Conservation (phyloP, 2,329 filamentous ascomycete genomes). For the Fusarium sororula region DNA sequence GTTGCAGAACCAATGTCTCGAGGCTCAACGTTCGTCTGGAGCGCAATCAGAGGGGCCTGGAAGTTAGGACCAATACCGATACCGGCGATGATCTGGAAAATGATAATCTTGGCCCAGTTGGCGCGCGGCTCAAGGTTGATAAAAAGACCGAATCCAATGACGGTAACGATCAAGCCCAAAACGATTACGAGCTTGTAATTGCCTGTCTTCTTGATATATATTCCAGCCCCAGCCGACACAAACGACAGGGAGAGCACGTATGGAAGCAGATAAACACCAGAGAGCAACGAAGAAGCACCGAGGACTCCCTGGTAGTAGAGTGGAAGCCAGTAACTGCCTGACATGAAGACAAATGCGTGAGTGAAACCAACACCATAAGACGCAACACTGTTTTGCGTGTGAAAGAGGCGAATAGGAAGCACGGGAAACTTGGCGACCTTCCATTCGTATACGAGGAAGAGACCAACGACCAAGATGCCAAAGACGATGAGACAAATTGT, state of each 20-base stretch:
- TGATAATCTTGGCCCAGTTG: slow-evolving; percentile 64
- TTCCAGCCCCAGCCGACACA: slow-evolving; percentile 64
- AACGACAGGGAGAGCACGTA: slow-evolving; percentile 74
- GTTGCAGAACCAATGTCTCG: slow-evolving; percentile 75
- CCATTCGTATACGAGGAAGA: slow-evolving; percentile 80
- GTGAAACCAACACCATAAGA: slow-evolving; percentile 73
- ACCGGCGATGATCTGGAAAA: slow-evolving; percentile 71
- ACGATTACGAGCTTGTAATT: slow-evolving; percentile 71
- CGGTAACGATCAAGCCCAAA: slow-evolving; percentile 65
- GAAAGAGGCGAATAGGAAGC: slow-evolving; percentile 79
- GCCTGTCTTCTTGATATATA: slow-evolving; percentile 71
- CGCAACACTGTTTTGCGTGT: slow-evolving; percentile 70
- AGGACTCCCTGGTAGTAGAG: slow-evolving; percentile 85
- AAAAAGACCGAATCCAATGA: slow-evolving; percentile 71
- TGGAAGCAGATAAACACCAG: slow-evolving; percentile 79
- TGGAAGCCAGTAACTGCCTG: slow-evolving; percentile 81
- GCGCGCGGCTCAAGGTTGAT: slow-evolving; percentile 67
- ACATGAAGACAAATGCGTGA: slow-evolving; percentile 82
- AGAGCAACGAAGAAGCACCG: slow-evolving; percentile 72
- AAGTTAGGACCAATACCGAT: slow-evolving; percentile 75
- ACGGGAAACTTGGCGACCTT: slow-evolving; percentile 79
- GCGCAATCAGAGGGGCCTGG: slow-evolving; percentile 72
- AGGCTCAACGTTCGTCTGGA: slow-evolving; percentile 69
- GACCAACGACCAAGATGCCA: slow-evolving; percentile 66
- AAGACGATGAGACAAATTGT: slow-evolving; percentile 83